Base-by-base conservation (phyloP, 495 filamentous ascomycete genomes). In the Podospora didyma region DNA sequence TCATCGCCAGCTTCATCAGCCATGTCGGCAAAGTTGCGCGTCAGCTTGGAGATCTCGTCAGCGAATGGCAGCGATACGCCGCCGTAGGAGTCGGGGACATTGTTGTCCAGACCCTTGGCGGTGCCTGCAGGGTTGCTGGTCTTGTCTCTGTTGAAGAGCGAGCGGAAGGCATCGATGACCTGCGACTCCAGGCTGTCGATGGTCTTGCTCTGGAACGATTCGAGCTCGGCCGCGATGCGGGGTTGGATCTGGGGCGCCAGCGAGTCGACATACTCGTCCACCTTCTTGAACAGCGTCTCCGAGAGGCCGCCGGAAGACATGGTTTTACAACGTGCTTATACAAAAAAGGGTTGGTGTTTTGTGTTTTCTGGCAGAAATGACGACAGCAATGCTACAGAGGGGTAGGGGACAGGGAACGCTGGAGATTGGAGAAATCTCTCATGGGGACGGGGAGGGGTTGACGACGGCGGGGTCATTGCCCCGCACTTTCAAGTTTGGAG, bases 221-320 rank as follows among this genome's bases (percentile, higher is more conserved):
- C 62, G 47, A 71, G 62, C 56, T 71, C 69, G 23, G 62, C 46
- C 14, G 64, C 26, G 54, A 71, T 69, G 64, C 67, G 69, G 52
- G 69, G 69, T 54, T 69, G 69, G 53, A 71, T 69, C 53, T 69
- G 67, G 11, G 69, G 69, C 16, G 67, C 66, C 12, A 71, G 65
- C 5, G 67, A 69, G 59, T 71, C 69, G 49, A 71, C 65, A 39
- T 71, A 71, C 16, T 69, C 63, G 59, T 71, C 69, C 2, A 71
- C 61, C 49, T 69, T 68, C 34, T 60, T 61, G 54, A 68, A 62
- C 21, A 71, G 26, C 44, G 66, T 62, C 39, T 71, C 69, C 39
- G 67, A 64, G 12, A 71, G 39, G 17, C 48, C 53, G 46, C 48
- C 46, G 7, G 61, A 60, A 41, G 62, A 54, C 62, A 65, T 65